Evolutionary conservation across 495 filamentous ascomycete species (phyloP), one percentile per base, ranked within the genome.

Genomic region (Penicillium silybi): DNA sequence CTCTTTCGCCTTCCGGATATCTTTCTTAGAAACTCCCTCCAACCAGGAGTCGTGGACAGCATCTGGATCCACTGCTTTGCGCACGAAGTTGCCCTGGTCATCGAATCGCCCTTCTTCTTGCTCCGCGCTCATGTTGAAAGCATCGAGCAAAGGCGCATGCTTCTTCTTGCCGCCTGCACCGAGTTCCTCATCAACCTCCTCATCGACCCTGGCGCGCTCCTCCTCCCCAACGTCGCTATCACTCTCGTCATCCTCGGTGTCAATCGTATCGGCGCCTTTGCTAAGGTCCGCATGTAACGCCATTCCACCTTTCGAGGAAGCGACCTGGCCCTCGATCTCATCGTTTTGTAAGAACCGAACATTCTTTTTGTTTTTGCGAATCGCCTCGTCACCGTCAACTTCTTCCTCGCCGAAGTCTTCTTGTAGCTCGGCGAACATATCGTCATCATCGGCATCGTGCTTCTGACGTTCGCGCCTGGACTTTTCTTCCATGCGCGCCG

Each of bases 21-120:
- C 92, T 61, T 90, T 95, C 65, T 92, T 96, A 41, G 87, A 92
- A 0, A 97, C 73, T 0, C 92, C 95, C 26, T 95, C 89, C 9
- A 98, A 68, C 93, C 93, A 98, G 2, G 80, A 78, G 70, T 98
- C 93, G 62, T 98, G 89, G 10, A 88, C 80, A 4, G 92, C 90
- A 61, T 96, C 90, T 1, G 90, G 89, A 61, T 98, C 93, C 0
- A 69, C 76, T 1, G 91, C 91, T 56, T 92, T 93, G n/a, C 93
- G 80, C 26, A 98, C 83, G 65, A 79, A 98, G 64, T 97, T 97
- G 3, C 93, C 93, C 15, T 82, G 73, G 47, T 88, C 88, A 63
- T 98, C 93, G 60, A 96, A 97, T 11, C 82, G 76, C 0, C 93
- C 93, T 62, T 97, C 93, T 65, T 98, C 95, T 62, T 91, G 84